These are phyloP conservation scores for Selaginella tamariscina DNA, from an alignment of 75 land plant genomes.

Conservation along the genomic window DNA sequence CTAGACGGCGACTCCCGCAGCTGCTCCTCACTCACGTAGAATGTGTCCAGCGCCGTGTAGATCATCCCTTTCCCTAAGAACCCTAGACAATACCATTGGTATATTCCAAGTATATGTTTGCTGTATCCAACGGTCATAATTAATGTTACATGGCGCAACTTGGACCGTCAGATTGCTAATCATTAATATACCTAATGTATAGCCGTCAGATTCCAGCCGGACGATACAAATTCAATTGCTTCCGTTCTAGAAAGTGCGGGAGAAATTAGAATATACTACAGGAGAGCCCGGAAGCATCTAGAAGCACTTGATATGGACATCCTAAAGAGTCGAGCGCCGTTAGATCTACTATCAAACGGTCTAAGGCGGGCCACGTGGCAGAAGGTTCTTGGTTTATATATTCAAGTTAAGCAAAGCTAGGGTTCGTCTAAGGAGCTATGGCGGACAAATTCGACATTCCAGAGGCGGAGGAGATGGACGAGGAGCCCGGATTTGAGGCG, in stretches of 20 bases:
- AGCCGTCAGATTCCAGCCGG: no score
- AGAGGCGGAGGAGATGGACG: slow-evolving; percentile 19
- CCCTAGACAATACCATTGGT: background rate
- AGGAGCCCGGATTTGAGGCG: background rate
- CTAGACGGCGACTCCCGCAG: slow-evolving; percentile 67
- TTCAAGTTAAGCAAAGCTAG: background rate
- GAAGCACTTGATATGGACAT: background rate
- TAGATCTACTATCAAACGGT: background rate
- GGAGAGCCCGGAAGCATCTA: background rate
- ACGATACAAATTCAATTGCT: no score
- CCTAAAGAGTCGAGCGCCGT: background rate
- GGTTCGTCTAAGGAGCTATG: background rate
- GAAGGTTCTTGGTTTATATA: background rate
- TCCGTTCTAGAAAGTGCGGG: no score
- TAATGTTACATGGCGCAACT: no score
- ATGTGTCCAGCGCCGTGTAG: slow-evolving; percentile 87
- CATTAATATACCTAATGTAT: no score
- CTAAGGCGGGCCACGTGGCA: background rate
- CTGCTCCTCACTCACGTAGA: slow-evolving; percentile 76
- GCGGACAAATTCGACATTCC: slow-evolving; percentile 36
- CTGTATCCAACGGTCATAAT: no score
- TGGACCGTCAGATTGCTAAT: no score
- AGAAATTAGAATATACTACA: background rate
- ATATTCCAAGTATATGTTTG: no score
- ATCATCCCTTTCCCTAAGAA: slow-evolving; percentile 37